A percentile compares a stretch with the other conserved stretches of the same genome.
These are phyloP conservation scores for Platanus orientalis DNA, from an alignment of 164 flowering plant species.

Conservation along the genomic window DNA sequence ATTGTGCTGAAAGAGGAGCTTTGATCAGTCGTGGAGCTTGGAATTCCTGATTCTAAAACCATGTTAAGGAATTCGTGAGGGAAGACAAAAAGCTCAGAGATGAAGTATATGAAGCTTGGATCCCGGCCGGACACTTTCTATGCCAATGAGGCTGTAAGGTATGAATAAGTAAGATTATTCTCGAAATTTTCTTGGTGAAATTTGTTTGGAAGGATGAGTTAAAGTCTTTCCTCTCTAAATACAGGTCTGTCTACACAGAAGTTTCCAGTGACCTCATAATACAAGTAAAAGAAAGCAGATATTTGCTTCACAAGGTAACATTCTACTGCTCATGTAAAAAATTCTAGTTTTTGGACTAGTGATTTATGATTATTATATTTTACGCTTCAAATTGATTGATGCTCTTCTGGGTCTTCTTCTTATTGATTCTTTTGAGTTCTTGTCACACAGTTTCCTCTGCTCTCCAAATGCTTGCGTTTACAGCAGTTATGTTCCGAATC, in stretches of 20 bases:
- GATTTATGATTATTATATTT: too few relatives aligned
- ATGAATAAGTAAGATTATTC: constrained; percentile 7
- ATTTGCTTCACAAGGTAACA: constrained; percentile 90
- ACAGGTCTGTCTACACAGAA: constrained; percentile 82
- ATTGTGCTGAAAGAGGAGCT: constrained; percentile 8
- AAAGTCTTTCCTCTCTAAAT: constrained; percentile 8
- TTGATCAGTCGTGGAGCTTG: constrained; percentile 12
- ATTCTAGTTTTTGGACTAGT: too few relatives aligned
- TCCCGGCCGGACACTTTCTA: constrained; percentile 92
- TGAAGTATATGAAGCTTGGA: constrained; percentile 99
- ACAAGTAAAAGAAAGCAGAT: constrained; percentile 72
- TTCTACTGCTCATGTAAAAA: not conserved
- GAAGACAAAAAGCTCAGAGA: constrained; percentile 25
- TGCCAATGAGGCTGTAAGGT: constrained; percentile 84
- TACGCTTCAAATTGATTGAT: not conserved
- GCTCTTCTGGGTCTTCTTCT: constrained; percentile 2
- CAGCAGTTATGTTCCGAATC: constrained; percentile 63
- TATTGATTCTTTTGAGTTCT: constrained; percentile 6
- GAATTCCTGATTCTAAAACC: not conserved
- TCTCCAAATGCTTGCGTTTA: constrained; percentile 73
- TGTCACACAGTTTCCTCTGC: constrained; percentile 75
- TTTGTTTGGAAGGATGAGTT: not conserved
- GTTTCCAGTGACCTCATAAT: constrained; percentile 86
- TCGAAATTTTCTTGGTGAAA: not conserved
- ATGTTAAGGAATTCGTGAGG: constrained; percentile 10